Evolutionary conservation across 108 stramenopile genomes (phyloP).

Genomic region (Skeletonema menzelii): DNA sequence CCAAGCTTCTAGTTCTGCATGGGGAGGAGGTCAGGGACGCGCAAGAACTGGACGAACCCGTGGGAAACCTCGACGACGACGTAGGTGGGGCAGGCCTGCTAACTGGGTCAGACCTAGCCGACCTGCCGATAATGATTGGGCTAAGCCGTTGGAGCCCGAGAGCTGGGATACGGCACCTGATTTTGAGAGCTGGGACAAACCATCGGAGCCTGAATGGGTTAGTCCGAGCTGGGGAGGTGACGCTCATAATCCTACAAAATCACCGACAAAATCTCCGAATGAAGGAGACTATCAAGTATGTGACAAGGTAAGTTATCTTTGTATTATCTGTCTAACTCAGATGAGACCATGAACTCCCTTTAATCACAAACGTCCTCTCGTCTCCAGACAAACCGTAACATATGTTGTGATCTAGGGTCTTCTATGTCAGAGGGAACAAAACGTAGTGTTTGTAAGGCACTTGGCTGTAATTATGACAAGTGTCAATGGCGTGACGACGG

Average conservation of each 20-base stretch:
- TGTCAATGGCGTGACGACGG: neutral
- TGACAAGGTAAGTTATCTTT: neutral
- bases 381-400: neutral
- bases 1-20: neutral
- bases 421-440: neutral
- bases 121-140: neutral
- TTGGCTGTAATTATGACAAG: constrained; percentile 3
- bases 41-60: neutral
- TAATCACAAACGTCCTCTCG: neutral
- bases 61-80: neutral
- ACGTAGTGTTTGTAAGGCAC: neutral
- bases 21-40: neutral
- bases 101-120: neutral
- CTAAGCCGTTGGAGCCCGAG: neutral
- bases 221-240: neutral
- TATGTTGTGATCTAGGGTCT: neutral
- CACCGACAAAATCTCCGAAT: neutral
- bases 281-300: neutral
- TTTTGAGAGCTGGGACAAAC: neutral
- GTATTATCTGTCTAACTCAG: neutral
- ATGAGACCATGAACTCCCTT: neutral
- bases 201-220: neutral
- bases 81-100: neutral
- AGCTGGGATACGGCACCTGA: neutral
- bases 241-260: neutral